Base-by-base conservation (phyloP, 768 basidiomycete species). In the Cyathus striatus region DNA sequence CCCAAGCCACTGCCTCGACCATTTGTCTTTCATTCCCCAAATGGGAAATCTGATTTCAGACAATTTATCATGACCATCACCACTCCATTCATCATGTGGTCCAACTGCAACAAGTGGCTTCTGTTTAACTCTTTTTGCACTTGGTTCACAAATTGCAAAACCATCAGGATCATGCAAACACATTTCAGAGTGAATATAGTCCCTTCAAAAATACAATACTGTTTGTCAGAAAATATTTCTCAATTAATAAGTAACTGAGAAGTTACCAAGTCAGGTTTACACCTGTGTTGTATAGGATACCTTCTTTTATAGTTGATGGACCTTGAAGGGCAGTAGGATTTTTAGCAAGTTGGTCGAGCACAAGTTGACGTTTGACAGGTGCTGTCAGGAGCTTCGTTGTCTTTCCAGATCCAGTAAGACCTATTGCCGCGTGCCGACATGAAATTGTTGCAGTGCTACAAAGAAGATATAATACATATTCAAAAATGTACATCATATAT, bases 31-130 rank as follows among this genome's bases (percentile, higher is more conserved):
- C 27, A 63, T 42, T 3, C 49, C 60, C 54, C 54, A 52, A 7
- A 64, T 54, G 0, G 56, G 61, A 51, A 66, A 65, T 1, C 65
- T 59, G 33, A 64, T 59, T 10, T 22, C 38, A 6, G 38, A 35
- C 2, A 67, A 51, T 42, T 67, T 67, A 43, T 65, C 60, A 42
- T 67, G 60, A 1, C 65, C 65, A 54, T 66, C 59, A 7, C 49
- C 58, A 40, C 51, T 53, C 62, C 65, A 68, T 21, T 57, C 53
- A 30, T 62, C 51, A 48, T 66, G 43, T 3, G 52, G 48, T 2
- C 65, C 65, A 30, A 64, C 38, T 1, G 27, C 7, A 7, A 30
- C 27, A 30, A 30, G 27, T n/a, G n/a, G 37, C 22, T 32, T 34
- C 13, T 46, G 46, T 24, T 41, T 41, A 14, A n/a, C 26, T 20